Base-by-base conservation (phyloP, 371 early-diverging fungal genomes). In the Saksenaea vasiformis region DNA sequence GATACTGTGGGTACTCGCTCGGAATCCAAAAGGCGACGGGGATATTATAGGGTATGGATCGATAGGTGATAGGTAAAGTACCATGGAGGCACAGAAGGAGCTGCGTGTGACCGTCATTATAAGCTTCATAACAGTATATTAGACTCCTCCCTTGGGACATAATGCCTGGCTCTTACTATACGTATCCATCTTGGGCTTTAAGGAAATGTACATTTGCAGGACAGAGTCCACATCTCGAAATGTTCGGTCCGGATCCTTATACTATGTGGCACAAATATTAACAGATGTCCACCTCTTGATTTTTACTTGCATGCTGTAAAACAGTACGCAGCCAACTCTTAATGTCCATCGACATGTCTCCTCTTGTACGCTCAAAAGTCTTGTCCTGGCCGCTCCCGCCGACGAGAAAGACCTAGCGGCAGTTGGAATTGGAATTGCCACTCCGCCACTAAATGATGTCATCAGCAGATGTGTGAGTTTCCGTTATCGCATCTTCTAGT, bases 21-120 rank as follows among this genome's bases (percentile, higher is more conserved):
- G 97, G 97, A 28, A 96, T 74, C 94, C 93, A 95, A 47, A 94
- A 83, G 19, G 89, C 91, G 10, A 97, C 86, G 1, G 97, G 97
- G 60, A 97, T 96, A 76, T 97, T 95, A 78, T 95, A 97, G 14
- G 91, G 85, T n/a, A 78, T 79, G 1, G 87, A 87, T 44, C 88
- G 85, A 67, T 89, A 96, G 15, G 87, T 85, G 39, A 96, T 90
- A 5, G 95, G 96, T 9, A 96, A 70, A 0, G 97, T 96, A 14
- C 97, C 97, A 61, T 91, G 82, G 24, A 93, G 79, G 64, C 91
- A 93, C 43, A 95, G 82, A 8, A 93, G 72, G 19, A 89, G 79
- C 57, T 87, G 84, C 10, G 86, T 86, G 31, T 81, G 78, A 13
- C 93, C 94, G 70, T 90, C 85, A 64, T 93, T 93, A 51, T 85